A percentile compares a stretch with the other conserved stretches of the same genome.
These are phyloP conservation scores for Nothophaeocryptopus gaeumannii DNA, from an alignment of 2,329 filamentous ascomycete genomes.

Conservation along the genomic window DNA sequence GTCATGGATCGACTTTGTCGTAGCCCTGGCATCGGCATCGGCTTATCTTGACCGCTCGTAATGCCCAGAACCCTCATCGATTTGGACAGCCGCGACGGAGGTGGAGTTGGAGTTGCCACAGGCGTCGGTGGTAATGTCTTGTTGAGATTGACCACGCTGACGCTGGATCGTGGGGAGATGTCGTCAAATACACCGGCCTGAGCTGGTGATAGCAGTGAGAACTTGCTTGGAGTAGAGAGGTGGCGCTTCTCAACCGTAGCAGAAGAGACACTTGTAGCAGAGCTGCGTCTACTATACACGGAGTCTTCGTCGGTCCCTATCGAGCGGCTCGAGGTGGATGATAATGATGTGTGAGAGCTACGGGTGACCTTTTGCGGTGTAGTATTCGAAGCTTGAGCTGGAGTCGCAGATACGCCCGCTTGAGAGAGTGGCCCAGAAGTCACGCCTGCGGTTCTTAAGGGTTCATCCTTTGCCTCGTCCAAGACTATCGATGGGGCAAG, in stretches of 20 bases:
- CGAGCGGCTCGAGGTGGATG: slow-evolving; percentile 38
- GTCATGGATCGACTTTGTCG: slow-evolving; percentile 19
- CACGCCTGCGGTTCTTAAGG: too few species aligned
- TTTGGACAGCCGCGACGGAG: slow-evolving; percentile 5
- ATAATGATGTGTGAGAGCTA: slow-evolving; percentile 22
- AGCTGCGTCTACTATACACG: slow-evolving; percentile 38
- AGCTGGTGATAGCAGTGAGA: slow-evolving; percentile 9
- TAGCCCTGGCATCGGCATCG: neutral
- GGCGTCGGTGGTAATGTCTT: slow-evolving; percentile 20
- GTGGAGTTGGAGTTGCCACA: slow-evolving; percentile 3
- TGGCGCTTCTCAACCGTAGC: slow-evolving; percentile 13
- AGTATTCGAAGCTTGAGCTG: neutral
- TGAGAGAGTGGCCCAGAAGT: too few species aligned
- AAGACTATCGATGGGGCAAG: slow-evolving; percentile 15
- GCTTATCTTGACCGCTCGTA: neutral
- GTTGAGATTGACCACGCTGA: slow-evolving; percentile 10
- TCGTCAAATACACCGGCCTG: slow-evolving; percentile 13
- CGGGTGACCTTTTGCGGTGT: neutral
- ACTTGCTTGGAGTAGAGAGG: slow-evolving; percentile 6
- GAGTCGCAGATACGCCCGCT: too few species aligned
- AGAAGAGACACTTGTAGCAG: slow-evolving; percentile 24
- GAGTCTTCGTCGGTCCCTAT: slow-evolving; percentile 36
- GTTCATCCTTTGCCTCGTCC: slow-evolving; percentile 1
- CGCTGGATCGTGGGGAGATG: slow-evolving; percentile 4
- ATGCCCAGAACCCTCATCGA: slow-evolving; percentile 1